Base-by-base conservation (phyloP, 2,329 filamentous ascomycete species). In the Talaromyces albobiverticillius region DNA sequence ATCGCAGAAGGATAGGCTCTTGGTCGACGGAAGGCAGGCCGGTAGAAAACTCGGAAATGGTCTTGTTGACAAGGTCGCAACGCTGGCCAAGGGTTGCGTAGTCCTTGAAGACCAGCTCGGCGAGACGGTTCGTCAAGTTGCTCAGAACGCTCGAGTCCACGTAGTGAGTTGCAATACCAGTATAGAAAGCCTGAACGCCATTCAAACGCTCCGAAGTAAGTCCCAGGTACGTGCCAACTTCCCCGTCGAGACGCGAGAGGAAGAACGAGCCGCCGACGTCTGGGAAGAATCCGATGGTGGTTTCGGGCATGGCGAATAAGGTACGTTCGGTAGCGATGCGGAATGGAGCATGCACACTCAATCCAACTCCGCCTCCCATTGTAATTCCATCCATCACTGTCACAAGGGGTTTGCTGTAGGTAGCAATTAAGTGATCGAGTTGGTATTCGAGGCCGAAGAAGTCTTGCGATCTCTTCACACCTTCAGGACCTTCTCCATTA, bases 201-300 rank as follows among this genome's bases (percentile, higher is more conserved):
- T 81, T 85, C 59, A 99, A 76, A 59, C 84, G 83, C 67, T 93
- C 88, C 67, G 91, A 94, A 7, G 94, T 99, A 59, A 99, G 79
- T 18, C 91, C 94, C 41, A 99, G 85, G 73, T 97, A 99, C 18
- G 89, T 96, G 54, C 94, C 94, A 53, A 95, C 75, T 56, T 85
- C 79, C 47, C 94, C 94, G 64, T 95, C 85, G 79, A 99, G 85
- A 59, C 91, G 83, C 14, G 94, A 90, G 51, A 99, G 79, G 80
- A 97, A 97, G 79, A 97, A 99, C 10, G 90, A 95, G 29, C 88
- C 95, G 57, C 94, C 94, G 46, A 99, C 94, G 67, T 99, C 95
- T 6, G 95, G 94, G 80, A 99, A 99, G 80, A 97, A 96, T 36
- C 94, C 94, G 67, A 99, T 99, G 8, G 85, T 95, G 3, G 94